Evolutionary conservation across 768 basidiomycete genomes (phyloP).

Genomic region (Sarcomyxa edulis): DNA sequence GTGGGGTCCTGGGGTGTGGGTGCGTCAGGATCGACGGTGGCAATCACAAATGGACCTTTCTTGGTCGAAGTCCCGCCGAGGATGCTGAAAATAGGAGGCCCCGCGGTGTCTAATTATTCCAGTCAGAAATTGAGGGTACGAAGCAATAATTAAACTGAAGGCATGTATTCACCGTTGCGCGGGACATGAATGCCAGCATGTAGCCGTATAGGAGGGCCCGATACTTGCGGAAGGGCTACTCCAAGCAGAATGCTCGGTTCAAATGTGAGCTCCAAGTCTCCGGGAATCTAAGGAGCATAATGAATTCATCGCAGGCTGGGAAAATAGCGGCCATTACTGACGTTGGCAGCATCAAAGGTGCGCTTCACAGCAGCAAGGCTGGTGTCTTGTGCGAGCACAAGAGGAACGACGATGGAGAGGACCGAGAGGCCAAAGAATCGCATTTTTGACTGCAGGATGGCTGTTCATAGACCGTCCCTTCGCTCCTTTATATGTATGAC

Average conservation of each 20-base stretch:
- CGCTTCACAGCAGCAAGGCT: constrained; percentile 20
- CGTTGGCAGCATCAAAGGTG: constrained; percentile 24
- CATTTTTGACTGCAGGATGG: no score
- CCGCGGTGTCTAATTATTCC: constrained; percentile 25
- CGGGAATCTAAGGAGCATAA: constrained; percentile 22
- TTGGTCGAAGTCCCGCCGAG: constrained; percentile 15
- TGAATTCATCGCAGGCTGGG: neutral
- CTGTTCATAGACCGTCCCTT: no score
- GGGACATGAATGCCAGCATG: constrained; percentile 30
- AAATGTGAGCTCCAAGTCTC: constrained; percentile 24
- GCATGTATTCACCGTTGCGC: constrained; percentile 22
- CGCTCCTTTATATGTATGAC: no score
- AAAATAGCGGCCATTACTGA: constrained; percentile 7
- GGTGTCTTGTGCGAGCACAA: constrained; percentile 22
- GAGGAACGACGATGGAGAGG: neutral
- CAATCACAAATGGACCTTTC: constrained; percentile 42
- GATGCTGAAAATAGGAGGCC: constrained; percentile 28
- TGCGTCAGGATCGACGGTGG: constrained; percentile 43
- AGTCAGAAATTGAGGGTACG: neutral
- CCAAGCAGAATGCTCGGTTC: constrained; percentile 28
- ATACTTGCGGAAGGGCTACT: constrained; percentile 27
- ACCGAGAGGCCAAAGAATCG: neutral
- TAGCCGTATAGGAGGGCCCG: constrained; percentile 22
- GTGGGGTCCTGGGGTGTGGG: constrained; percentile 43
- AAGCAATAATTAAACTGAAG: neutral